A percentile compares a stretch with the other conserved stretches of the same genome.
These are phyloP conservation scores for Trichomonascus vanleenenianus DNA, from an alignment of 805 yeast genomes.

Conservation along the genomic window DNA sequence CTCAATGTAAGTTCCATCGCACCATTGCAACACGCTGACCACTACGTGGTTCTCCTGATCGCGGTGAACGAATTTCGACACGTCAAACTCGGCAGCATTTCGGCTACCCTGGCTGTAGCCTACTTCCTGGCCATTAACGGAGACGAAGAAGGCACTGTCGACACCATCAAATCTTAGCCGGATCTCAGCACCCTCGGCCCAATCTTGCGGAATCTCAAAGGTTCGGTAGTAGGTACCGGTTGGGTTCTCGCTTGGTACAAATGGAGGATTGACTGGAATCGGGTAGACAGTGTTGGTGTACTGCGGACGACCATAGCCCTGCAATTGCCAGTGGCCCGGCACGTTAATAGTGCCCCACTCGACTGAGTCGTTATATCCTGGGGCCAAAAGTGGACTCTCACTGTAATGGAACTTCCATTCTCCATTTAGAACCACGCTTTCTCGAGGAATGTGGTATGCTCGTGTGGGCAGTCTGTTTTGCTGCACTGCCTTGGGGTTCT, in stretches of 20 bases:
- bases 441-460: conserved; percentile 12
- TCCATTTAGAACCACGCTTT: conserved; percentile 17
- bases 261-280: conserved; percentile 29
- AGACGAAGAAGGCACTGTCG: conserved; percentile 30
- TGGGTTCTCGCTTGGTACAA: conserved; percentile 28
- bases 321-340: conserved; percentile 33
- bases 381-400: conserved; percentile 6
- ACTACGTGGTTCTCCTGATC: conserved; percentile 11
- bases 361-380: conserved; percentile 1
- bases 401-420: conserved; percentile 20
- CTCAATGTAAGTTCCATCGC: conserved; percentile 28
- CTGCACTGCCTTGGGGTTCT: conserved; percentile 10
- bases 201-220: conserved; percentile 18
- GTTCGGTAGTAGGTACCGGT: conserved; percentile 27
- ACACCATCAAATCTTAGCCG: conserved; percentile 32
- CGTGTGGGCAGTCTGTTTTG: conserved; percentile 13
- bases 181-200: conserved; percentile 16
- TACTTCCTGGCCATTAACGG: conserved; percentile 25
- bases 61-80: conserved; percentile 12
- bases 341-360: conserved; percentile 22
- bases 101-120: conserved; percentile 31
- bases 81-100: conserved; percentile 29
- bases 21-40: conserved; percentile 28
- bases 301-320: conserved; percentile 30
- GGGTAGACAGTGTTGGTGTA: conserved; percentile 30